Evolutionary conservation across 169 alveolate species (phyloP).

Genomic region (Babesia sp.): DNA sequence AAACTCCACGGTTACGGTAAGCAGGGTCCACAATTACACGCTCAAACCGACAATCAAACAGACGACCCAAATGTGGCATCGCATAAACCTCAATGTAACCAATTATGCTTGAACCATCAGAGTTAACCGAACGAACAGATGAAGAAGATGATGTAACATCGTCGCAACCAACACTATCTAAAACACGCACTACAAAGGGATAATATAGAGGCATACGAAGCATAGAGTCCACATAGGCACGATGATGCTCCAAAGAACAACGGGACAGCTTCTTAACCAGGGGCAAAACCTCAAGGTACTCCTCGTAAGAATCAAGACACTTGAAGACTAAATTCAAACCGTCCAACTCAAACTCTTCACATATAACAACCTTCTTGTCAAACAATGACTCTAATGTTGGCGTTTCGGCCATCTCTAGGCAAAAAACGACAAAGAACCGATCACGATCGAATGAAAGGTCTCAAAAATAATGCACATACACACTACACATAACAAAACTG

Average conservation of each 20-base stretch:
- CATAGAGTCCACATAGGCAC: slow-evolving; percentile 46
- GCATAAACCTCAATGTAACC: slow-evolving; percentile 74
- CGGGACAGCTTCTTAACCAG: slow-evolving; percentile 47
- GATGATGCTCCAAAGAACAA: slow-evolving; percentile 12
- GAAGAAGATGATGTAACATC: neutral
- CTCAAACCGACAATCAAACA: slow-evolving; percentile 75
- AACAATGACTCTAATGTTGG: neutral
- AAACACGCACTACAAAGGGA: slow-evolving; percentile 42
- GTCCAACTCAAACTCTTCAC: slow-evolving; percentile 4
- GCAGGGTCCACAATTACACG: slow-evolving; percentile 68
- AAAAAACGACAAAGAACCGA: neutral
- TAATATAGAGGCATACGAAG: slow-evolving; percentile 36
- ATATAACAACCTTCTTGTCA: neutral
- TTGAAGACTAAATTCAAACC: slow-evolving; percentile 31
- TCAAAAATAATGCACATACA: too few species aligned
- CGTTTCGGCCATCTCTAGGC: too few species aligned
- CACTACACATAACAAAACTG: too few species aligned
- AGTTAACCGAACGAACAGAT: neutral
- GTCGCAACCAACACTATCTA: neutral
- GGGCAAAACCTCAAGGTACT: slow-evolving; percentile 49
- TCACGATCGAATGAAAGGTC: too few species aligned
- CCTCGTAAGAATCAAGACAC: slow-evolving; percentile 58
- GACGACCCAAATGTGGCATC: slow-evolving; percentile 77
- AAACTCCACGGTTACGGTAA: slow-evolving; percentile 69
- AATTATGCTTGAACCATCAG: slow-evolving; percentile 38